A percentile compares a stretch with the other conserved stretches of the same genome.
phyloP scores from a whole-genome alignment of 306 rosid genomes.

The Vigna radiata region DNA sequence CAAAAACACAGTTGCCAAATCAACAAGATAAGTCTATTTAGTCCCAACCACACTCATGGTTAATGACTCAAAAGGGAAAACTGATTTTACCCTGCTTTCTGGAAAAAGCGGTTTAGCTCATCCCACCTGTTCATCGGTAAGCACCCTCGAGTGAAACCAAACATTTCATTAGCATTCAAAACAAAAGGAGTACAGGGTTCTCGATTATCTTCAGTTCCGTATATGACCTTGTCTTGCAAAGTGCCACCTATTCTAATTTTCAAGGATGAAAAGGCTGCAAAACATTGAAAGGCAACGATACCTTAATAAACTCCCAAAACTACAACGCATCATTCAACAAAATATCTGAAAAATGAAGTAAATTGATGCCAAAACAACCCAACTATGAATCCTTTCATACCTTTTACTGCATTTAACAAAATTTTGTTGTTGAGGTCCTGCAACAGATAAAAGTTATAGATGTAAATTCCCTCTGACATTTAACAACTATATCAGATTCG shows the following conservation, averaged over 20 bases:
- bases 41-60: not conserved
- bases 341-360: not conserved
- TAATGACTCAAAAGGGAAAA: slow-evolving; percentile 6
- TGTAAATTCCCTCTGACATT: slow-evolving; percentile 30
- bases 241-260: slow-evolving; percentile 90
- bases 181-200: slow-evolving; percentile 68
- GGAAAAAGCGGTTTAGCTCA: slow-evolving; percentile 78
- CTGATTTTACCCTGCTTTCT: slow-evolving; percentile 74
- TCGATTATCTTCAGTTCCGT: slow-evolving; percentile 65
- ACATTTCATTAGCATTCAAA: slow-evolving; percentile 50
- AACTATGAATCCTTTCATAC: slow-evolving; percentile 46
- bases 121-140: slow-evolving; percentile 90
- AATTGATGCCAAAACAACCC: slow-evolving; percentile 28
- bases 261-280: slow-evolving; percentile 90
- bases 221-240: slow-evolving; percentile 83
- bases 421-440: slow-evolving; percentile 80
- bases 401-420: slow-evolving; percentile 83
- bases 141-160: slow-evolving; percentile 84
- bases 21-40: slow-evolving; percentile 6
- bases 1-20: slow-evolving; percentile 34
- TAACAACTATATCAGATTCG: slow-evolving; percentile 31
- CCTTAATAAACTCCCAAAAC: slow-evolving; percentile 21
- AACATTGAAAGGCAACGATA: slow-evolving; percentile 38
- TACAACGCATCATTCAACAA: not conserved
- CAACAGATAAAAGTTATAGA: slow-evolving; percentile 39